Base-by-base conservation (phyloP, 2,329 filamentous ascomycete genomes). In the Cryphonectria naterciae region DNA sequence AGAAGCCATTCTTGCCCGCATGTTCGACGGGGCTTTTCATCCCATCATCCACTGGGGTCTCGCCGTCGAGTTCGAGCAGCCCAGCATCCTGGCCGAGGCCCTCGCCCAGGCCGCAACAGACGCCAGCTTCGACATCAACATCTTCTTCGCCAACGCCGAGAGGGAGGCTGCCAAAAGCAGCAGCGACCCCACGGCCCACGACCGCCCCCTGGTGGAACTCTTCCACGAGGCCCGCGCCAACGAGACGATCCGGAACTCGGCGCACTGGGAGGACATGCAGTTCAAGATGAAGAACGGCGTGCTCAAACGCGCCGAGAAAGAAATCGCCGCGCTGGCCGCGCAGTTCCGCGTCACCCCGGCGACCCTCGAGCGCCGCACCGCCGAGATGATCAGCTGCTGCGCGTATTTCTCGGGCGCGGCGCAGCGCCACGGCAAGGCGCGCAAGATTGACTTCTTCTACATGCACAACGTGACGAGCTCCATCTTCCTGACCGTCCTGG, bases 21-120 rank as follows among this genome's bases (percentile, higher is more conserved):
- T 75, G 68, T 75, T 70, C 75, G 72, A 77, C 85, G 88, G 90
- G 1, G 85, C 90, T 66, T 79, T 91, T 7, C 91, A 93, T 74
- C 90, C 90, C 0, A 78, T 92, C 22, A 92, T 93, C 69, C 90
- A 93, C 74, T 82, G 92, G 1, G 90, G 90, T 0, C 91, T 92
- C 70, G 91, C 88, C 0, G 77, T 93, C 61, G 91, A 93, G 76
- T 92, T 92, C 75, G 80, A 87, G 10, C 90, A 91, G 74, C 89
- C 90, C 0, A 86, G 86, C 13, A 87, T 93, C 72, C 82, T 93
- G 28, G 89, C 91, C 1, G 88, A 93, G 79, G 90, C 82, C 0
- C 85, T 93, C 15, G 90, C 91, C 0, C 86, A 92, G 78, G 83
- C 88, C 0, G 88, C 88, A 2, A 83, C 87, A 0, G 87, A 92